Evolutionary conservation across 768 basidiomycete species (phyloP).

Genomic region (Rhizopogon sp.): DNA sequence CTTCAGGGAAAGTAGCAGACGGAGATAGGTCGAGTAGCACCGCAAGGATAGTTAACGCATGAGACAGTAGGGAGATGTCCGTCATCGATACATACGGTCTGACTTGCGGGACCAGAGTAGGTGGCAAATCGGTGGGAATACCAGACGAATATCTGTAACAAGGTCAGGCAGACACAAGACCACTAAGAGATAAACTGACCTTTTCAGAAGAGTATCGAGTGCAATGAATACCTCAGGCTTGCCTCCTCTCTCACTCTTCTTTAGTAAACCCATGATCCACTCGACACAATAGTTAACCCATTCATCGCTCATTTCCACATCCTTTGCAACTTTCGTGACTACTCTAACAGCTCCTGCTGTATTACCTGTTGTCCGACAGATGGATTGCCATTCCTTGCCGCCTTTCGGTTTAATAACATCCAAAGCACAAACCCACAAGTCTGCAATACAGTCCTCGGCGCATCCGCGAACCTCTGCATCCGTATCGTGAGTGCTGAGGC

Average conservation of each 20-base stretch:
- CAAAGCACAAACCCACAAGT: constrained; percentile 84
- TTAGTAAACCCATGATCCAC: constrained; percentile 70
- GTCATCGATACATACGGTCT: constrained; percentile 67
- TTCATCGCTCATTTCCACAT: constrained; percentile 60
- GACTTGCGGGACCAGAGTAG: constrained; percentile 65
- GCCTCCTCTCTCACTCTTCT: constrained; percentile 72
- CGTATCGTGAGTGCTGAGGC: constrained; percentile 77
- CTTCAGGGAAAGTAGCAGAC: constrained; percentile 62
- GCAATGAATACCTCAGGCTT: constrained; percentile 79
- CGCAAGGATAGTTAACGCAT: constrained; percentile 61
- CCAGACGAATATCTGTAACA: constrained; percentile 37
- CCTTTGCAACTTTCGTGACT: constrained; percentile 76
- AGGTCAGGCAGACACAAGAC: constrained; percentile 9
- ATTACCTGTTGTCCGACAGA: constrained; percentile 66
- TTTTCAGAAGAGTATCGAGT: constrained; percentile 64
- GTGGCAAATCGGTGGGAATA: constrained; percentile 54
- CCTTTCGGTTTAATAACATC: constrained; percentile 61
- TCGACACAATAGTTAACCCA: constrained; percentile 83
- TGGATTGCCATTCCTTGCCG: constrained; percentile 75
- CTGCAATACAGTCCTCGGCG: constrained; percentile 80
- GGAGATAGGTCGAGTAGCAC: constrained; percentile 69
- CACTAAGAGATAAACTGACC: constrained; percentile 34
- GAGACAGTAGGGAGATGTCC: constrained; percentile 77
- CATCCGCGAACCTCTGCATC: constrained; percentile 85
- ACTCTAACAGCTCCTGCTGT: constrained; percentile 76